Conservation (phyloP, 768 basidiomycete species). For the Collybia sp. region DNA sequence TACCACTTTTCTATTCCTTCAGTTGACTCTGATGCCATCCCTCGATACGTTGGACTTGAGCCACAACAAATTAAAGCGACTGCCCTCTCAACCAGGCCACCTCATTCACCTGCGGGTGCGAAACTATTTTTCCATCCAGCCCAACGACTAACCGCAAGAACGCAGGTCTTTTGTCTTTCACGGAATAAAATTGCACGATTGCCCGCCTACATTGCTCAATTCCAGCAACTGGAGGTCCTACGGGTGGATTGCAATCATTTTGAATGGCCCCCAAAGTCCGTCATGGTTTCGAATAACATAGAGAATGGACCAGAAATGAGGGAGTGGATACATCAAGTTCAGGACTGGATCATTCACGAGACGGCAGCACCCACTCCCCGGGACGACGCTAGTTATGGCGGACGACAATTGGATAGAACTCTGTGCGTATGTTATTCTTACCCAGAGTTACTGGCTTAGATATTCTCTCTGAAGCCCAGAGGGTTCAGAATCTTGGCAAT, state of each 20-base stretch:
- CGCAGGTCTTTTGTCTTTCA: conserved; percentile 82
- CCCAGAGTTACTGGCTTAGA: conserved; percentile 1
- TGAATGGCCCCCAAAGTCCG: conserved; percentile 79
- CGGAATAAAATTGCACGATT: conserved; percentile 80
- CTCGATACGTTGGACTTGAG: conserved; percentile 95
- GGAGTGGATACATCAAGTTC: conserved; percentile 69
- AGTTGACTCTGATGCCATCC: conserved; percentile 82
- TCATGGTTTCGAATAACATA: conserved; percentile 40
- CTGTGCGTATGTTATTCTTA: conserved; percentile 21
- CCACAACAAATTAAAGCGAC: conserved; percentile 79
- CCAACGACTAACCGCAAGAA: conserved; percentile 1
- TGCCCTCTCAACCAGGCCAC: conserved; percentile 79
- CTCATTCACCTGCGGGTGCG: conserved; percentile 71
- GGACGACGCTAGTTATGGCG: conserved; percentile 47
- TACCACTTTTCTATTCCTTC: conserved; percentile 4
- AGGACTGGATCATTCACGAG: conserved; percentile 70
- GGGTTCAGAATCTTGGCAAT: conserved; percentile 38
- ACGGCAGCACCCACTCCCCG: conserved; percentile 28
- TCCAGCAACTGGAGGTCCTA: conserved; percentile 69
- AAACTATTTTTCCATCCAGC: conserved; percentile 1
- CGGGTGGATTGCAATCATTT: conserved; percentile 90
- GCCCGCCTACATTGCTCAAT: conserved; percentile 74
- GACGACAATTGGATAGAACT: conserved; percentile 38
- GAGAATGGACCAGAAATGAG: conserved; percentile 51
- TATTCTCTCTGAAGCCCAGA: conserved; percentile 27